Base-by-base conservation (phyloP, 257 asterid genomes). In the Gardenia jasminoides region DNA sequence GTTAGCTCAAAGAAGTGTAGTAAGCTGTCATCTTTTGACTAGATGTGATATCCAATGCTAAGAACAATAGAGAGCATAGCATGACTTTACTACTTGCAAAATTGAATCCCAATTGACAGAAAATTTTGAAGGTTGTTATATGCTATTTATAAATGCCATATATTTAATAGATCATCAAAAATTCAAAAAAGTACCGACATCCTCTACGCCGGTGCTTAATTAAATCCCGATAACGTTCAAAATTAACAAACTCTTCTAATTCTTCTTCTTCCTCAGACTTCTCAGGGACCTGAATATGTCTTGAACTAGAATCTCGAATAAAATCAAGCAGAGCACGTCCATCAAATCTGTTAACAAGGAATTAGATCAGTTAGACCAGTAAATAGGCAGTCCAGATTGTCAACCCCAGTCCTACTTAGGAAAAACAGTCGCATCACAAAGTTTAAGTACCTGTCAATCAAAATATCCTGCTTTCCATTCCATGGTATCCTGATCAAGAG, bases 141-240 rank as follows among this genome's bases (percentile, higher is more conserved):
- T 20, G 52, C 12, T 13, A 58, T 16, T 58, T 7, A 39, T 8
- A 80, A 4, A 74, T 66, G 16, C 46, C 56, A 70, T 1, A 77
- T 61, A 71, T 83, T 58, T 72, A 80, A 82, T 46, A 80, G 79
- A 75, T 72, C 81, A 85, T 79, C 9, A 81, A 76, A 68, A 87
- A 87, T 84, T n/a, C 85, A 85, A 92, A 90, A 87, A 93, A 93
- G 96, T 93, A 96, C 99, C 97, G 99, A 96, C 98, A 96, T 92
- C 99, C 99, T 96, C 98, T 96, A 86, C 94, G 99, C 80, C 97
- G 97, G 91, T 96, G 98, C 96, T 96, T 93, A 96, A 96, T 91
- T 91, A 96, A 93, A 92, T 96, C 99, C 98, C 98, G 98, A 86
- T 92, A 96, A 91, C 99, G 98, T 97, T 93, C 97, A 93, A 96